Base-by-base conservation (phyloP, 208 protist genomes). In the Leishmania lainsoni region DNA sequence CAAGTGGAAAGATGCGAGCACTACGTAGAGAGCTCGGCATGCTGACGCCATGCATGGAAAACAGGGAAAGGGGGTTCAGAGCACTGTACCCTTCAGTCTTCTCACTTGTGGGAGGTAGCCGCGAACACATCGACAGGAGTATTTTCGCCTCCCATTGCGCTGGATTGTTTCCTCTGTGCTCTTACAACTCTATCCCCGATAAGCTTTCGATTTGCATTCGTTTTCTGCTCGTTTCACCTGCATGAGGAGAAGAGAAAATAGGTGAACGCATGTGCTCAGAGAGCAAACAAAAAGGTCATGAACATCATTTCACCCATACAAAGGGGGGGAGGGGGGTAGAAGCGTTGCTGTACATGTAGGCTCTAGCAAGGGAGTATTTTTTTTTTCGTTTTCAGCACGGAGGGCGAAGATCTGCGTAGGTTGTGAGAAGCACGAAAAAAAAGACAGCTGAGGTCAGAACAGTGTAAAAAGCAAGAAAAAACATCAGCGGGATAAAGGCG, bases 291-390 rank as follows among this genome's bases (percentile, higher is more conserved):
- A 73, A 73, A 14, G 69, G 22, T 26, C 26, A 51, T 73, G 26
- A 73, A 73, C 69, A 73, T 73, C 20, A 10, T 69, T 17, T 69
- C 63, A 2, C 32, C 26, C 32, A 69, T 42, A 69, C 10, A 69
- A 45, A 16, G 39, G 45, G 1, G 52, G 32, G 29, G 69, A 45
- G 5, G 39, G 35, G 69, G 51, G 45, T 20, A 54, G 69, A 32
- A 20, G 69, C 69, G 26, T 4, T n/a, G 48, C 69, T 73, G 54
- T 73, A 73, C 69, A 73, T 73, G 48, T 73, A 45, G 29, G 8
- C 66, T 22, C 45, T 52, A 45, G 17, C 69, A 45, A 51, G n/a
- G 35, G 5, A 32, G 45, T 6, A 14, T 20, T 29, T 12, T 45
- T 45, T 45, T 52, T n/a, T n/a, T n/a, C n/a, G n/a, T n/a, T n/a